Percentiles rank a stretch among this genome's conserved stretches.
Evolutionary conservation across 768 basidiomycete genomes (phyloP).

Genomic region (Crucibulum laeve): DNA sequence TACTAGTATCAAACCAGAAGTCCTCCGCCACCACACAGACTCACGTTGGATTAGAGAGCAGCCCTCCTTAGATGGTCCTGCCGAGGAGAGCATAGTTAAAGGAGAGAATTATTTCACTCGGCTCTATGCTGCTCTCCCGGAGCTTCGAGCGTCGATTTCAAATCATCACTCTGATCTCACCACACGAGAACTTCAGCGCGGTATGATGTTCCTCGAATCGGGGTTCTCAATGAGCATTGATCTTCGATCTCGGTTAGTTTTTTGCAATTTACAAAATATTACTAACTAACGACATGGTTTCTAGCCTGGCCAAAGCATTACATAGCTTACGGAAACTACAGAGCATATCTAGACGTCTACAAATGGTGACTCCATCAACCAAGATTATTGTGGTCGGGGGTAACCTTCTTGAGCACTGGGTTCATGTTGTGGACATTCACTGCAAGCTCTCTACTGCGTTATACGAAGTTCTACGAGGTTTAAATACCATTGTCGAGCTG

Average conservation of each 20-base stretch:
- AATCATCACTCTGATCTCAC: constrained; percentile 78
- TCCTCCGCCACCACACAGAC: constrained; percentile 51
- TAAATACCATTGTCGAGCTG: constrained; percentile 24
- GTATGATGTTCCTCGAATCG: constrained; percentile 74
- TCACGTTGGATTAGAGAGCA: constrained; percentile 66
- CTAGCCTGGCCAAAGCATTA: constrained; percentile 27
- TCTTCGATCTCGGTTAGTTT: constrained; percentile 57
- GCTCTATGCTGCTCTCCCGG: constrained; percentile 60
- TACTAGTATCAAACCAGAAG: constrained; percentile 63
- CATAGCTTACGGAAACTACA: constrained; percentile 18
- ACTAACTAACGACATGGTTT: constrained; percentile 5
- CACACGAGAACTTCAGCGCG: constrained; percentile 85
- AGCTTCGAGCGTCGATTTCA: constrained; percentile 54
- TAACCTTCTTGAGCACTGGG: constrained; percentile 14
- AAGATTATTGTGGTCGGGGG: constrained; percentile 17
- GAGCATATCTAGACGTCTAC: constrained; percentile 22
- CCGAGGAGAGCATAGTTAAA: constrained; percentile 27
- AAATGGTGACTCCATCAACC: constrained; percentile 13
- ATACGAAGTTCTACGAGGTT: constrained; percentile 30
- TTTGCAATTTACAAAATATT: not conserved
- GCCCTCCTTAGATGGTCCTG: constrained; percentile 26
- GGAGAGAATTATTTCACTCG: constrained; percentile 63
- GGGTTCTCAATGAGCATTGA: constrained; percentile 65
- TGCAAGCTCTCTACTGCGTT: constrained; percentile 28
- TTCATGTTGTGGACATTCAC: constrained; percentile 19